Base-by-base conservation (phyloP, 2,329 filamentous ascomycete genomes). In the Cladosporium sp. region DNA sequence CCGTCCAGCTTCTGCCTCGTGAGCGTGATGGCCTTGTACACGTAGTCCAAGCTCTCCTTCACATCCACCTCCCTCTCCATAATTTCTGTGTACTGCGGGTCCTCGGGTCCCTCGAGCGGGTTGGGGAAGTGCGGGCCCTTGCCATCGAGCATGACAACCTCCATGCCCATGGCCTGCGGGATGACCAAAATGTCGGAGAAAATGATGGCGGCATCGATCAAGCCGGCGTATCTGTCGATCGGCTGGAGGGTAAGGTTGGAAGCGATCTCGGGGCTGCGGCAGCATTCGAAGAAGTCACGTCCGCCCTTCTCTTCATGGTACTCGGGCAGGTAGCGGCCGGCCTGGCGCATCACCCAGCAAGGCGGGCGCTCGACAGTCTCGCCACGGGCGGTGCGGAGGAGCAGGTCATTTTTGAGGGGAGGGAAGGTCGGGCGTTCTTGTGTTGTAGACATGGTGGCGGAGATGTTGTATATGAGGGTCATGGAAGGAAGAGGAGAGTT, bases 281-380 rank as follows among this genome's bases (percentile, higher is more conserved):
- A 99, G 86, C 94, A 97, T 81, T 93, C 92, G 83, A 99, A 99
- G 82, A 99, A 99, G 82, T 99, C 95, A 70, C 90, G 88, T 63
- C 81, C 85, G 71, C 90, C 94, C 81, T 99, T 99, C 67, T 91
- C 94, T 81, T 96, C 87, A 78, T 99, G 95, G 79, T 99, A 99
- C 79, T 99, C 95, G 69, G 94, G 95, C 25, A 99, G 91, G 78
- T 99, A 99, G 73, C 95, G 91, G 67, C 95, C 95, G 75, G 95
- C 95, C 88, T 99, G 95, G 80, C 95, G 91, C 95, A 99, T 99
- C 77, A 99, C 93, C 95, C 95, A 99, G 84, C 96, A 92, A 65
- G 95, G 95, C 67, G 95, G 91, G 70, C 95, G 89, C 80, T 97
- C 93, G 70, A 98, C 91, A 77, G 89, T 89, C 81, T 97, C 86